phyloP scores from a whole-genome alignment of 257 asterid genomes.

The Petunia axillaris region DNA sequence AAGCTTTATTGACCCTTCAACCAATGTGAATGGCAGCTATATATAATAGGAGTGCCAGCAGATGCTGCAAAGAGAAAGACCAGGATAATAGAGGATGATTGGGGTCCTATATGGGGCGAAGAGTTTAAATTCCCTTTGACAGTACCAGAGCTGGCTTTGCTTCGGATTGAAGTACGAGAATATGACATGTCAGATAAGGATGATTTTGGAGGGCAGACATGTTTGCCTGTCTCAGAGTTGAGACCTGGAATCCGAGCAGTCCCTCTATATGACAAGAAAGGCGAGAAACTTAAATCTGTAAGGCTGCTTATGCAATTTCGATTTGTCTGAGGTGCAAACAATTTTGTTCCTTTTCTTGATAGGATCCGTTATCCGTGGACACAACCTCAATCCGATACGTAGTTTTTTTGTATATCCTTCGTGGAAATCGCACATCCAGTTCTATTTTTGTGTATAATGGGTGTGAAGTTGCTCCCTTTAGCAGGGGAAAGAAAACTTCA shows the following conservation, averaged over 20 bases:
- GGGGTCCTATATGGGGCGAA: conserved; percentile 95
- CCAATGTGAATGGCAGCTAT: conserved; percentile 50
- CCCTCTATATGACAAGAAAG: conserved; percentile 85
- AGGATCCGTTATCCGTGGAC: neutral
- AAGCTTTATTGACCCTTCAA: neutral
- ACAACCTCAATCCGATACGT: neutral
- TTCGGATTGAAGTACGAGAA: conserved; percentile 83
- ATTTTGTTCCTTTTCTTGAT: conserved; percentile 13
- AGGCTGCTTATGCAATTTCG: conserved; percentile 87
- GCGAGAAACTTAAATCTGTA: conserved; percentile 71
- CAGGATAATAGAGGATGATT: conserved; percentile 82
- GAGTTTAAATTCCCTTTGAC: conserved; percentile 80
- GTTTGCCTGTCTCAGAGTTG: conserved; percentile 85
- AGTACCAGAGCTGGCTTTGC: conserved; percentile 86
- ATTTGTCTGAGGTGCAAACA: conserved; percentile 48
- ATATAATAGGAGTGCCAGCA: conserved; percentile 71
- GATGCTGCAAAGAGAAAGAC: conserved; percentile 79
- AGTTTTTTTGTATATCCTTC: conserved; percentile 1
- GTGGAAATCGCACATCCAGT: neutral
- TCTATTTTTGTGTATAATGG: neutral
- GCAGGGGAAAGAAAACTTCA: neutral
- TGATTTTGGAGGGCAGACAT: conserved; percentile 99
- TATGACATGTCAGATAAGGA: conserved; percentile 89
- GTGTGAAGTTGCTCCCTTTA: neutral
- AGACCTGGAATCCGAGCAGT: conserved; percentile 86